phyloP scores from a whole-genome alignment of 1,284 basidiomycete genomes.

The Neonothopanus nambi region DNA sequence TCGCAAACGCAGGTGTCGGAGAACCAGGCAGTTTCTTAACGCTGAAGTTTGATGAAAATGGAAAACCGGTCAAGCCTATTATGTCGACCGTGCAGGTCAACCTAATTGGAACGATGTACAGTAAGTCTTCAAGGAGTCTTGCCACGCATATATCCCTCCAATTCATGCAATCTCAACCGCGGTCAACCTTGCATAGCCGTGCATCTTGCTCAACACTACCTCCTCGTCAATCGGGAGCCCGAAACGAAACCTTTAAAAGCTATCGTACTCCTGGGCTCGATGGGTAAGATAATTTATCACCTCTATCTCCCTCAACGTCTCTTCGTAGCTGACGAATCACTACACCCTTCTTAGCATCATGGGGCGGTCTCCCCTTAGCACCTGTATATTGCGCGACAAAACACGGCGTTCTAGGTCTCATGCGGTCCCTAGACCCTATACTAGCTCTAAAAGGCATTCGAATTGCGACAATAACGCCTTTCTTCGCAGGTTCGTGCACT shows the following conservation, averaged over 20 bases:
- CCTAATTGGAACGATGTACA: constrained; percentile 50
- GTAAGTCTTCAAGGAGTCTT: no score
- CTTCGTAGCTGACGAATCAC: background rate
- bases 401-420: constrained; percentile 54
- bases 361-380: constrained; percentile 44
- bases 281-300: constrained; percentile 45
- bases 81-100: constrained; percentile 53
- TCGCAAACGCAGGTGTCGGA: constrained; percentile 56
- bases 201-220: constrained; percentile 51
- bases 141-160: no score
- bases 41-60: constrained; percentile 31
- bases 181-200: constrained; percentile 33
- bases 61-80: constrained; percentile 44
- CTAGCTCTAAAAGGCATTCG: constrained; percentile 43
- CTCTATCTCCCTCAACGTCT: background rate
- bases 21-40: constrained; percentile 38
- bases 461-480: constrained; percentile 52
- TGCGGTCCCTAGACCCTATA: constrained; percentile 45
- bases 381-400: constrained; percentile 53
- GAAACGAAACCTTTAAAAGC: constrained; percentile 41
- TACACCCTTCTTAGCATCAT: constrained; percentile 43
- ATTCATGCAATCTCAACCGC: no score
- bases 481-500: constrained; percentile 49
- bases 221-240: constrained; percentile 37
- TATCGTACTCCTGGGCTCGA: constrained; percentile 55